Evolutionary conservation across 495 filamentous ascomycete genomes (phyloP), one percentile per base, ranked within the genome.

Genomic region (Aspergillus incahuasiensis): DNA sequence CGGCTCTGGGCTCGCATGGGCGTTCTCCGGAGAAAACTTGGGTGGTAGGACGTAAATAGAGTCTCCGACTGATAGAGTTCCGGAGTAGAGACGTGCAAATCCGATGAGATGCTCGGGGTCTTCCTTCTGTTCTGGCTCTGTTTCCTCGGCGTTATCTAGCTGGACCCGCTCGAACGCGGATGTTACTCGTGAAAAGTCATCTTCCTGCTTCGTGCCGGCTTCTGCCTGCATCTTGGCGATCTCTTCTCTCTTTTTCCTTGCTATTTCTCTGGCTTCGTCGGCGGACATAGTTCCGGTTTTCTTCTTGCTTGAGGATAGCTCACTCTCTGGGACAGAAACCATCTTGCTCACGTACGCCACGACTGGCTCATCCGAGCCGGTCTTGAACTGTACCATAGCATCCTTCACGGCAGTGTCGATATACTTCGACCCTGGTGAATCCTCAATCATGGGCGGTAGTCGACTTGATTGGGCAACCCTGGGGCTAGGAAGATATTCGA

Each of bases 321-420:
- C 91, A 63, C 89, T 96, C 63, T 92, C 89, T 1, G 90, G 91
- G 16, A 97, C 82, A 1, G 94, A 91, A 19, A 96, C 88, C 92
- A 99, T 95, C 70, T 99, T 99, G 71, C 92, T 97, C 40, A 99
- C 90, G 60, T 95, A 99, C 9, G 91, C 94, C 6, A 97, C 89
- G 3, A 95, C 85, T 2, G 94, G 92, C 45, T 87, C 86, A 0
- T 82, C 79, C 8, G 79, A 70, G 1, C 70, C 72, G 4, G 81
- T 83, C 59, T 88, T 87, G 66, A 94, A 97, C 1, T 85, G 79
- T 5, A 89, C 64, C 84, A 97, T 91, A 8, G 94, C 91, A 18
- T 86, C 77, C 55, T 82, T 86, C 42, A 97, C 71, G 2, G 74
- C 72, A 8, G 79, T 73, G 50, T 88, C 83, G 18, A 97, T 79